Conservation (phyloP, 805 yeast species). For the Lipomyces japonicus region DNA sequence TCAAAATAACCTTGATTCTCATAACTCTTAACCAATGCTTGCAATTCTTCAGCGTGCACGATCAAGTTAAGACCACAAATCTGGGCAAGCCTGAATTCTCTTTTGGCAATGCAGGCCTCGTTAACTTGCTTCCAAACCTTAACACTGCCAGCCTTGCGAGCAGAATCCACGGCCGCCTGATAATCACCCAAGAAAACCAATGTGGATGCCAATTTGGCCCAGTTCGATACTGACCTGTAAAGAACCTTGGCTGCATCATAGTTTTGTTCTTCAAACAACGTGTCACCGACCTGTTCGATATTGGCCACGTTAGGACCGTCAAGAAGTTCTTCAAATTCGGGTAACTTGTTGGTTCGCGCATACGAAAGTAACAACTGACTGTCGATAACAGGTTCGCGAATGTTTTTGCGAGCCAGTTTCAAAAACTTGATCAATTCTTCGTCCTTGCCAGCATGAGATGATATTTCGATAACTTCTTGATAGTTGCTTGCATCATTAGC, state of each 20-base stretch:
- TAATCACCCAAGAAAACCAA: slow-evolving; percentile 87
- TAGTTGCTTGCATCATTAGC: slow-evolving; percentile 90
- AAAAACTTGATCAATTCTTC: slow-evolving; percentile 86
- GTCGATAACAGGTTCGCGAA: slow-evolving; percentile 89
- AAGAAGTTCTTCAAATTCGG: slow-evolving; percentile 80
- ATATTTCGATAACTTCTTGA: slow-evolving; percentile 86
- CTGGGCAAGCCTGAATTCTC: slow-evolving; percentile 95
- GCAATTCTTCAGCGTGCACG: slow-evolving; percentile 95
- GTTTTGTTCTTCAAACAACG: slow-evolving; percentile 71
- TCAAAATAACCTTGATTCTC: slow-evolving; percentile 88
- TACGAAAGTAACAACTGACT: slow-evolving; percentile 85
- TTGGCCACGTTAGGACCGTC: slow-evolving; percentile 90
- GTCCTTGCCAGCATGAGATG: slow-evolving; percentile 93
- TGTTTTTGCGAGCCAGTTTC: slow-evolving; percentile 83
- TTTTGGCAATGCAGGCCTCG: slow-evolving; percentile 91
- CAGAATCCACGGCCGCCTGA: slow-evolving; percentile 97
- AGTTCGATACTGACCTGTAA: slow-evolving; percentile 81
- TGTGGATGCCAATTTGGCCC: slow-evolving; percentile 95
- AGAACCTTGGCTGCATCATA: slow-evolving; percentile 91
- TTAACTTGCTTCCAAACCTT: slow-evolving; percentile 97
- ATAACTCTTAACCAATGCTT: slow-evolving; percentile 80
- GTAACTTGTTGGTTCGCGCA: slow-evolving; percentile 69
- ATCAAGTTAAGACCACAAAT: slow-evolving; percentile 97
- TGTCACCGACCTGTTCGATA: slow-evolving; percentile 87
- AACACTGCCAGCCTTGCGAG: slow-evolving; percentile 92